A percentile compares a stretch with the other conserved stretches of the same genome.
phyloP scores from a whole-genome alignment of 2,329 filamentous ascomycete species.

The Bretziella fagacearum region DNA sequence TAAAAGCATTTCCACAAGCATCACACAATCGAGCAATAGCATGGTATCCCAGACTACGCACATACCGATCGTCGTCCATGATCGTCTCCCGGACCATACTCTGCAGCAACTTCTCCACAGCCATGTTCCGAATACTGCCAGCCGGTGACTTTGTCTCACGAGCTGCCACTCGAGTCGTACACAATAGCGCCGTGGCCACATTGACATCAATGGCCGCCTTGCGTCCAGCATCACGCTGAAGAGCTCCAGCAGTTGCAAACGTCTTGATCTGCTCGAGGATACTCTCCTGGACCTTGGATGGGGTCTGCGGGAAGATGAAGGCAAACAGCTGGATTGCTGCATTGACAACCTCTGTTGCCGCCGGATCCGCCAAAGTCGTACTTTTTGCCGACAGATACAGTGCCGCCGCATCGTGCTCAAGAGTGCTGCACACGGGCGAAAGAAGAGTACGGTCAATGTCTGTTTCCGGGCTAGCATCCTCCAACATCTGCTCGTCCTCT shows the following conservation, averaged over 20 bases:
- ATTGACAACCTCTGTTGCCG: conserved; percentile 86
- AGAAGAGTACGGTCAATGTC: conserved; percentile 43
- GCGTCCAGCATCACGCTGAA: conserved; percentile 73
- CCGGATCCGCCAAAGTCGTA: conserved; percentile 45
- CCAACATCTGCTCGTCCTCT: conserved; percentile 17
- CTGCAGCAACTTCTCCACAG: conserved; percentile 72
- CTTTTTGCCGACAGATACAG: conserved; percentile 37
- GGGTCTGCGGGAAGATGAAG: conserved; percentile 74
- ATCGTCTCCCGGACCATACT: conserved; percentile 58
- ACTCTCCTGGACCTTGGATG: conserved; percentile 85
- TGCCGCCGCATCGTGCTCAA: conserved; percentile 76
- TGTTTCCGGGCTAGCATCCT: conserved; percentile 44
- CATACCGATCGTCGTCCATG: conserved; percentile 65
- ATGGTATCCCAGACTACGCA: conserved; percentile 71
- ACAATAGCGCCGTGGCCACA: conserved; percentile 63
- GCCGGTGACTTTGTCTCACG: conserved; percentile 58
- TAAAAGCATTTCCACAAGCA: conserved; percentile 70
- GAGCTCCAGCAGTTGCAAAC: conserved; percentile 60
- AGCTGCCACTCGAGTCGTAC: conserved; percentile 65
- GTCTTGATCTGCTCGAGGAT: conserved; percentile 86
- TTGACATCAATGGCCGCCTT: conserved; percentile 88
- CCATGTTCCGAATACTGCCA: conserved; percentile 55
- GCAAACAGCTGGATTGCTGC: conserved; percentile 87
- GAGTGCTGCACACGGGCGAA: conserved; percentile 62
- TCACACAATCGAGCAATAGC: conserved; percentile 75